Base-by-base conservation (phyloP, 164 flowering plant genomes). In the Malania oleifera region DNA sequence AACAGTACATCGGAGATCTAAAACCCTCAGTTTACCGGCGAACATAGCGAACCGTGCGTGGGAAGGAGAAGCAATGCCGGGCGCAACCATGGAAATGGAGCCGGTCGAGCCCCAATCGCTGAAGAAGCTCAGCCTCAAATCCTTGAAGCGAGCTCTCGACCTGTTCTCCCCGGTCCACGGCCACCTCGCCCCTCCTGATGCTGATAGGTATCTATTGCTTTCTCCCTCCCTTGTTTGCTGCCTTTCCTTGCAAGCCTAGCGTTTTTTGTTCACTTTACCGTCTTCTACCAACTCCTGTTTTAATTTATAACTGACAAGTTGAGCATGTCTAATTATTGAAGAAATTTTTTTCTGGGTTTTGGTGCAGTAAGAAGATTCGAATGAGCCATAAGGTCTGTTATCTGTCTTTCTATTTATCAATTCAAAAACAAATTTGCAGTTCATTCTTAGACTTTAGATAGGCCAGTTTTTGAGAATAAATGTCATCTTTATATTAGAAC, bases 51-150 rank as follows among this genome's bases (percentile, higher is more conserved):
- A n/a, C n/a, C n/a, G n/a, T n/a, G n/a, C n/a, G 22, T 43, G 50
- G 22, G 18, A 46, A 22, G 26, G 26, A 23, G 26, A 15, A 11
- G 18, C 3, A 20, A 79, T 77, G 85, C 79, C 86, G 5, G 85
- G 74, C 10, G 48, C 80, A 3, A 52, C 81, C 20, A 9, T 73
- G 67, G 82, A 73, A 59, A 56, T 80, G 79, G 97, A 86, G 35
- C 78, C 88, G 0, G 87, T 92, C 24, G 98, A 92, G 76, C 98
- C 97, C 7, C 97, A 89, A 66, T 90, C 98, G 0, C 52, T 90
- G 64, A 92, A 92, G 84, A 92, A 92, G 70, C 83, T 92, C 2
- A 82, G 89, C 64, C 75, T 86, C 78, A 92, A 87, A 64, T 87
- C 90, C 46, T 70, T 82, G 2, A 92, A 92, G 68, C 82, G 98